Percentiles rank a stretch among this genome's conserved stretches.
These are phyloP conservation scores for Tirmania nivea DNA, from an alignment of 495 filamentous ascomycete species.

Conservation along the genomic window DNA sequence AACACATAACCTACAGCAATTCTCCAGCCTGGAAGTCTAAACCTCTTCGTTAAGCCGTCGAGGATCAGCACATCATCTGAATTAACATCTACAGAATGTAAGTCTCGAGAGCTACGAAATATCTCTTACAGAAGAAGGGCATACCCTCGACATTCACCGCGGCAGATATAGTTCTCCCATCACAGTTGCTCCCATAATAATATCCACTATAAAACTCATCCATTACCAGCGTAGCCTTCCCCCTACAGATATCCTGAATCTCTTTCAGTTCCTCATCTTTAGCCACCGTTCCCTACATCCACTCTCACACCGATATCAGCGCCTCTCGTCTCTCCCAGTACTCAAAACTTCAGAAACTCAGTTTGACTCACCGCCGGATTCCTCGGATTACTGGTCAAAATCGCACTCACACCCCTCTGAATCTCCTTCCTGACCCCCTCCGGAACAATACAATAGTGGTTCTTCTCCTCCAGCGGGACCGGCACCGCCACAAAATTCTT, in stretches of 20 bases:
- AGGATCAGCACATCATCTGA: conserved; percentile 67
- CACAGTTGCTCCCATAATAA: conserved; percentile 70
- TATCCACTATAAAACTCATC: conserved; percentile 86
- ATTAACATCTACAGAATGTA: conserved; percentile 26
- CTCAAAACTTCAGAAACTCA: too few relatives aligned
- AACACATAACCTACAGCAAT: conserved; percentile 32
- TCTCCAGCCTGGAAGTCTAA: conserved; percentile 88
- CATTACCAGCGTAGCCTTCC: conserved; percentile 72
- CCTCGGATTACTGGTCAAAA: conserved; percentile 87
- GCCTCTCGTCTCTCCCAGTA: too few relatives aligned
- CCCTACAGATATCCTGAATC: conserved; percentile 81
- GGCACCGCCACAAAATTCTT: conserved; percentile 83
- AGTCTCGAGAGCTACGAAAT: not conserved
- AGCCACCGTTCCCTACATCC: conserved; percentile 37
- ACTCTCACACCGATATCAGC: too few relatives aligned
- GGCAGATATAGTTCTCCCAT: conserved; percentile 67
- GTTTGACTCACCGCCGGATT: conserved; percentile 68
- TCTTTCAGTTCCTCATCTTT: conserved; percentile 57
- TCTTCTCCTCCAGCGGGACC: conserved; percentile 57
- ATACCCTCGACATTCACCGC: conserved; percentile 60
- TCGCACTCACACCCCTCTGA: conserved; percentile 63
- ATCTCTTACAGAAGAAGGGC: conserved; percentile 1
- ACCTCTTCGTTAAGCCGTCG: conserved; percentile 89
- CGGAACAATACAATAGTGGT: conserved; percentile 77
- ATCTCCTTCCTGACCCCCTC: conserved; percentile 85